A percentile compares a stretch with the other conserved stretches of the same genome.
Evolutionary conservation across 2,329 filamentous ascomycete species (phyloP).

Genomic region (Cladophialophora psammophila): DNA sequence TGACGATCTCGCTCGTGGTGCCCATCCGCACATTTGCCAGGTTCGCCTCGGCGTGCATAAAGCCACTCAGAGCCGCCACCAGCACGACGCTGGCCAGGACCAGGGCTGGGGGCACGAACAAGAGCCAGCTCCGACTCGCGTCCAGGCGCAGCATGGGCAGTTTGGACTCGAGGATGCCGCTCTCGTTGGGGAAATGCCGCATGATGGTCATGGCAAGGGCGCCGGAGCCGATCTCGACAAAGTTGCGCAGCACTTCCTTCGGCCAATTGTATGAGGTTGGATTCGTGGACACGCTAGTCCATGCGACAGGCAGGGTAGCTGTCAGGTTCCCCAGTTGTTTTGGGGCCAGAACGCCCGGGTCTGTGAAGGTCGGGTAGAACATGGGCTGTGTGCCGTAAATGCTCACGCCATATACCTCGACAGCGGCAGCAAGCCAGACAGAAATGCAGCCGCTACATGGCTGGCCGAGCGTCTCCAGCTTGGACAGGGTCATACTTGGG

Average conservation of each 20-base stretch:
- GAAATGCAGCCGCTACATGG: constrained; percentile 6
- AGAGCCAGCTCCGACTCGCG: constrained; percentile 3
- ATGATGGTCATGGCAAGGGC: constrained; percentile 6
- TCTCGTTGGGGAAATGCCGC: constrained; percentile 13
- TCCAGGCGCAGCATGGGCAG: neutral
- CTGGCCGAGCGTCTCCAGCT: neutral
- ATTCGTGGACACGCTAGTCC: constrained; percentile 4
- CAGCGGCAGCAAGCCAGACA: constrained; percentile 6
- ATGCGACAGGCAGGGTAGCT: neutral
- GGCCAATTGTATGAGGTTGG: neutral
- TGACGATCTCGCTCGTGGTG: constrained; percentile 1
- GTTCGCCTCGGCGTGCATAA: neutral
- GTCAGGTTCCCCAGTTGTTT: neutral
- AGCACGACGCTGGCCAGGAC: constrained; percentile 2
- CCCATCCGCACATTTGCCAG: neutral
- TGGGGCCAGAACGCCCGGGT: neutral
- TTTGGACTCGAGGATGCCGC: neutral
- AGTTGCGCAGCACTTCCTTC: constrained; percentile 3
- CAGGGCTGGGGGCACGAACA: neutral
- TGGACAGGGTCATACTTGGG: neutral
- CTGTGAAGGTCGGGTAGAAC: constrained; percentile 5
- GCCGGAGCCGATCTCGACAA: constrained; percentile 9
- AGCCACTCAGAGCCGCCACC: neutral
- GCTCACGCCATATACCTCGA: constrained; percentile 2
- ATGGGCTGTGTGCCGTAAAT: constrained; percentile 6